Conservation (phyloP, 2,329 filamentous ascomycete species). For the Fusarium musae region DNA sequence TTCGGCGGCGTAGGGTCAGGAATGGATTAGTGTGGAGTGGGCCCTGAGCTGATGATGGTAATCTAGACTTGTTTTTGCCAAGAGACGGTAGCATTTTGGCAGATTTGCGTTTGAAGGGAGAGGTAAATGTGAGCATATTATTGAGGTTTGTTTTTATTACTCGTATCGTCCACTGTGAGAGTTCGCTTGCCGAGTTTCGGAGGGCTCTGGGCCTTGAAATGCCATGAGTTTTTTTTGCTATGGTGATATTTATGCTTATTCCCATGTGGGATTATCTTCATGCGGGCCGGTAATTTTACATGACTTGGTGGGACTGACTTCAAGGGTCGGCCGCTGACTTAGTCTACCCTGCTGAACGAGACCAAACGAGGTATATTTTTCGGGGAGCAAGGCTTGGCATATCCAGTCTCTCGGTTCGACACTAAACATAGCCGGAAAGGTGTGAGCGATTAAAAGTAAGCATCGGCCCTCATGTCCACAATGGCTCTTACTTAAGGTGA, state of each 20-base stretch:
- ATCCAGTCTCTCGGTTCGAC: background rate
- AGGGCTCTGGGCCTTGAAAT: too few relatives aligned
- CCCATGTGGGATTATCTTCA: background rate
- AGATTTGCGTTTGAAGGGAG: background rate
- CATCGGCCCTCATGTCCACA: background rate
- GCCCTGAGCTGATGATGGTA: background rate
- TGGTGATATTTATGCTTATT: background rate
- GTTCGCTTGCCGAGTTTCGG: too few relatives aligned
- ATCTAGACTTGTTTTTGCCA: background rate
- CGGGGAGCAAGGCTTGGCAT: background rate
- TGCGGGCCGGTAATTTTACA: background rate
- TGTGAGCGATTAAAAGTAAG: background rate
- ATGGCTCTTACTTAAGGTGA: background rate
- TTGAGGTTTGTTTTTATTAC: background rate
- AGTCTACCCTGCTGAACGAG: background rate
- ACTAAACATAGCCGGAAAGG: background rate
- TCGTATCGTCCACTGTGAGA: accelerated
- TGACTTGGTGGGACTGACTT: background rate
- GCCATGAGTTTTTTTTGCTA: background rate
- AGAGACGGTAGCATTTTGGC: background rate
- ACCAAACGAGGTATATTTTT: background rate
- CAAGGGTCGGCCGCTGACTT: background rate
- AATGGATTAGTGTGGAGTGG: background rate
- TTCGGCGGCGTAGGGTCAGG: background rate
- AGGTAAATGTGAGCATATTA: background rate